These are phyloP conservation scores for Xylaria polymorpha DNA, from an alignment of 2,329 filamentous ascomycete species.

Conservation along the genomic window DNA sequence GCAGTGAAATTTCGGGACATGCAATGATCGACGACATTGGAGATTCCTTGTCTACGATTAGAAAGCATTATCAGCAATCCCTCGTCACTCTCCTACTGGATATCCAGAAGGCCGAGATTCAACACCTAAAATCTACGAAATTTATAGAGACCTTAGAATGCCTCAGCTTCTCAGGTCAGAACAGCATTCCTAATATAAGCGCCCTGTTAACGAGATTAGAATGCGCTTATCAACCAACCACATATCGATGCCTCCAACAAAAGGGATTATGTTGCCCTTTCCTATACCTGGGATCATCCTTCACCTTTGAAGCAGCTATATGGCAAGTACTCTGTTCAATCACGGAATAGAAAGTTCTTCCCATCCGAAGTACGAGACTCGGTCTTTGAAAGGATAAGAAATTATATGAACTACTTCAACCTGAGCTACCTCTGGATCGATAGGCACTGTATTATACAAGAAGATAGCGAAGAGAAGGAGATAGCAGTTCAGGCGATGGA, in stretches of 20 bases:
- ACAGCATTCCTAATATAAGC: not conserved
- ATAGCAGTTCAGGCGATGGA: conserved; percentile 8
- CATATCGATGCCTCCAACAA: not conserved
- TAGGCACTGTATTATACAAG: conserved; percentile 24
- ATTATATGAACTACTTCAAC: conserved; percentile 21
- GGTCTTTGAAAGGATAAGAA: conserved; percentile 20
- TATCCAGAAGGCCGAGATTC: not conserved
- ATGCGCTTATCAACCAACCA: not conserved
- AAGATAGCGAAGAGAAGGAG: conserved; percentile 9
- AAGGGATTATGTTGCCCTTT: conserved; percentile 11
- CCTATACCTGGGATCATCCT: conserved; percentile 5
- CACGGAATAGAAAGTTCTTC: not conserved
- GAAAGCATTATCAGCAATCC: not conserved
- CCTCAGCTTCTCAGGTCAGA: not conserved
- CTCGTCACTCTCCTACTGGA: conserved; percentile 1
- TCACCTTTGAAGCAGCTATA: not conserved
- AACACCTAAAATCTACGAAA: not conserved
- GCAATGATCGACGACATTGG: conserved; percentile 13
- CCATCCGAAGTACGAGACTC: conserved; percentile 24
- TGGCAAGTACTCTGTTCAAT: conserved; percentile 8
- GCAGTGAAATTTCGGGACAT: too few species aligned
- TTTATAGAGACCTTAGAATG: conserved; percentile 2
- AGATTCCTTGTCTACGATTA: conserved; percentile 10
- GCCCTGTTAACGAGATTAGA: not conserved
- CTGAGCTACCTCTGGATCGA: conserved; percentile 31